A percentile compares a stretch with the other conserved stretches of the same genome.
These are phyloP conservation scores for Hydrangea macrophylla DNA, from an alignment of 148 eudicot species.

Conservation along the genomic window DNA sequence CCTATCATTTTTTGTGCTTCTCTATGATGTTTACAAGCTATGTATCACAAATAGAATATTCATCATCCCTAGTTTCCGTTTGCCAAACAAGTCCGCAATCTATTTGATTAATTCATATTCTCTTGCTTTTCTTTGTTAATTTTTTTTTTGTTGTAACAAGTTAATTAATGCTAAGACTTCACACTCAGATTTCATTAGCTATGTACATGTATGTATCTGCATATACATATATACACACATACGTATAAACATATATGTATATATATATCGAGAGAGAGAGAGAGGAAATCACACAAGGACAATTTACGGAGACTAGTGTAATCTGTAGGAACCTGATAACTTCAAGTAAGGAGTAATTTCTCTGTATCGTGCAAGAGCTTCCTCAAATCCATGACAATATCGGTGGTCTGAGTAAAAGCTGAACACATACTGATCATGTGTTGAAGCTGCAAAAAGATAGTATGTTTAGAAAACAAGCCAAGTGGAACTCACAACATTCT, in stretches of 20 bases:
- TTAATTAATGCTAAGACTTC: too few relatives aligned
- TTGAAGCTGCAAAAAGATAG: constrained; percentile 34
- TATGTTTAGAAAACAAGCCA: background rate
- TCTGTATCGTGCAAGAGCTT: constrained; percentile 68
- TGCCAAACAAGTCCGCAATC: background rate
- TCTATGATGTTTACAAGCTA: background rate
- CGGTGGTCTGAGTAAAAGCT: constrained; percentile 72
- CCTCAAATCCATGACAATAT: constrained; percentile 73
- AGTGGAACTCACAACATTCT: background rate
- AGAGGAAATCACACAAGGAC: too few relatives aligned
- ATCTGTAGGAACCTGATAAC: constrained; percentile 62
- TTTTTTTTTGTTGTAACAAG: too few relatives aligned
- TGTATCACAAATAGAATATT: background rate
- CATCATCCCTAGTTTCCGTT: background rate
- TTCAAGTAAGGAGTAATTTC: constrained; percentile 57
- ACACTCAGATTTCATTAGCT: too few relatives aligned
- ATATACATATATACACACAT: too few relatives aligned
- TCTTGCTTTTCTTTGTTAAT: too few relatives aligned
- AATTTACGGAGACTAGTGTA: constrained; percentile 1
- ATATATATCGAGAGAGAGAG: too few relatives aligned
- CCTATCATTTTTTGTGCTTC: background rate
- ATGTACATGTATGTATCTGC: too few relatives aligned
- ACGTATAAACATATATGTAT: too few relatives aligned
- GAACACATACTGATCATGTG: constrained; percentile 66
- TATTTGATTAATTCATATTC: background rate